Evolutionary conservation across 2,329 filamentous ascomycete species (phyloP).

Genomic region (Pyrenophora teres): DNA sequence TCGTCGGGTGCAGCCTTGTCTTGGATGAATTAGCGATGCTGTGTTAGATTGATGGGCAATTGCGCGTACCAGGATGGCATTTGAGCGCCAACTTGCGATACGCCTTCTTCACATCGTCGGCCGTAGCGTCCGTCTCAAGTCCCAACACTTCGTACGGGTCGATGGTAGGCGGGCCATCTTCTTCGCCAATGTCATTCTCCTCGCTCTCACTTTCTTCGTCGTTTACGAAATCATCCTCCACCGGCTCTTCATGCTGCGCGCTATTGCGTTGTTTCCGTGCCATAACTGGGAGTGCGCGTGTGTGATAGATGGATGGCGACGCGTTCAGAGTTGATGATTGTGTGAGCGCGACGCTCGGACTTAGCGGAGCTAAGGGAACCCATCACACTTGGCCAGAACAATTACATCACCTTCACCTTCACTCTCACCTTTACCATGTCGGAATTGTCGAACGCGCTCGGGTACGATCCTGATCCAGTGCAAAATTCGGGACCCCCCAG

Average conservation of each 20-base stretch:
- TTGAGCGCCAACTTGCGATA: constrained; percentile 90
- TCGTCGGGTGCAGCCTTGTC: constrained; percentile 76
- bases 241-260: constrained; percentile 4
- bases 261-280: constrained; percentile 13
- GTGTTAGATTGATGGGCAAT: constrained; percentile 14
- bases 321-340: not conserved
- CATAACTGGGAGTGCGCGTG: constrained; percentile 9
- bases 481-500: constrained; percentile 26
- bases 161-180: constrained; percentile 67
- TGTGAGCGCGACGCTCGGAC: constrained; percentile 37
- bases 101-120: constrained; percentile 82
- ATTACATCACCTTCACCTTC: constrained; percentile 7
- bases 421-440: no score
- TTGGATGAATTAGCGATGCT: constrained; percentile 38
- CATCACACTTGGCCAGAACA: constrained; percentile 7
- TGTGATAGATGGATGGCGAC: constrained; percentile 10
- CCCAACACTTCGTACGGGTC: constrained; percentile 80
- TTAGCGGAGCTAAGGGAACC: constrained; percentile 26
- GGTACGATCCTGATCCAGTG: constrained; percentile 18
- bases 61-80: constrained; percentile 69
- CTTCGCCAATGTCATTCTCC: constrained; percentile 29
- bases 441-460: no score
- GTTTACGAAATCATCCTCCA: constrained; percentile 21
- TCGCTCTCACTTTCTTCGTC: constrained; percentile 54
- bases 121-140: constrained; percentile 71